Base-by-base conservation (phyloP, 164 flowering plant species). In the Aristolochia fimbriata region DNA sequence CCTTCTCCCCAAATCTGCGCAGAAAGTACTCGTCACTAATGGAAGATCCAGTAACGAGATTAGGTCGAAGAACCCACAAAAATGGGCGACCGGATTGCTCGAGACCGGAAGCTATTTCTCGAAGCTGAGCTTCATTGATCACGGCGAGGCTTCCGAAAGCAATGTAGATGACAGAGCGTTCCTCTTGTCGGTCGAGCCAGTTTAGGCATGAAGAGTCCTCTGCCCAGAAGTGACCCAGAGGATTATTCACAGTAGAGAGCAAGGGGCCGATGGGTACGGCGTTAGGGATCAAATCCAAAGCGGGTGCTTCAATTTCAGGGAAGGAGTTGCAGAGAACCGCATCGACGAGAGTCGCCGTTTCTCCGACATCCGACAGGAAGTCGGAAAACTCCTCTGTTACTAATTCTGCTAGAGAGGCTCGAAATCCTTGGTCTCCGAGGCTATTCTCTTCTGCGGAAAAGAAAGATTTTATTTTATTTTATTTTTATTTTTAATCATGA, bases 51-150 rank as follows among this genome's bases (percentile, higher is more conserved):
- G 72, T 47, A 3, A 68, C 60, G 9, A 64, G 47, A 23, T 69
- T 75, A 6, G 78, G 68, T 22, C 83, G 61, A 24, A 72, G 74
- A 16, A 78, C 88, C 91, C 83, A 83, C 21, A 83, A 37, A 69
- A 82, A 82, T 3, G 81, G 74, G 21, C 60, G 66, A 45, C 68
- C 65, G 1, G 68, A 13, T 15, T 73, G 71, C 61, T 80, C 82
- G 19, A 84, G 81, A 2, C 80, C 87, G 3, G 67, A 43, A 15
- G 84, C 87, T 22, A 83, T 27, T 58, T 85, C 81, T 23, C 73
- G 60, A 19, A 85, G 64, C 24, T 81, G 84, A 23, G 25, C 20
- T 25, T 55, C 62, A 16, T 66, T 62, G 15, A 77, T 55, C 27
- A 61, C 33, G 14, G 77, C 61, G 47, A 60, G n/a, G 73, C 84